phyloP scores from a whole-genome alignment of 441 rosid species.

The Adansonia rubrostipa region DNA sequence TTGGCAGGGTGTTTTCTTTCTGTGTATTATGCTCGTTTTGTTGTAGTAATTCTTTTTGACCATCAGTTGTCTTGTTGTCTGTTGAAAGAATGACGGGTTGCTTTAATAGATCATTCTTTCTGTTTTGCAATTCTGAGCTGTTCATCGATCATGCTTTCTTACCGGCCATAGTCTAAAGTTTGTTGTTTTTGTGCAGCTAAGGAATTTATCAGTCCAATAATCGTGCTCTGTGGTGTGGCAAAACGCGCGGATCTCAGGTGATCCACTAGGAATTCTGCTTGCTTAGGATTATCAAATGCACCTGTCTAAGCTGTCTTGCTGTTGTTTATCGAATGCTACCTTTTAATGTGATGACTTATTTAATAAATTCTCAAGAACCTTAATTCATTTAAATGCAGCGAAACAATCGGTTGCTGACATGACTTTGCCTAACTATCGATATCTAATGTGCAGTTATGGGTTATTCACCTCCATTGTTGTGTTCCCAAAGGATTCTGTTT shows the following conservation, averaged over 20 bases:
- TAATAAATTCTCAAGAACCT: not conserved
- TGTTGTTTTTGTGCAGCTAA: slow-evolving; percentile 48
- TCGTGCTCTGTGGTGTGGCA: slow-evolving; percentile 28
- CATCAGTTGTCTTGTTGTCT: not conserved
- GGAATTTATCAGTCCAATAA: slow-evolving; percentile 25
- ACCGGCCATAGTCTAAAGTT: not conserved
- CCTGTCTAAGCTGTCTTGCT: not conserved
- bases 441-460: slow-evolving; percentile 41
- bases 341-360: slow-evolving; percentile 37
- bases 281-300: slow-evolving; percentile 33
- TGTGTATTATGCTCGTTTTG: not conserved
- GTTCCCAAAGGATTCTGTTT: not conserved
- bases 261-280: slow-evolving; percentile 43
- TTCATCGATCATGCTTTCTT: slow-evolving; percentile 23
- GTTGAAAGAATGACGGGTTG: slow-evolving; percentile 3
- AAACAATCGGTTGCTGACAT: slow-evolving; percentile 31
- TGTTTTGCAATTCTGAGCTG: not conserved
- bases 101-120: too few relatives aligned
- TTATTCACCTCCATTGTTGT: slow-evolving; percentile 23
- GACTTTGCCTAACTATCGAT: slow-evolving; percentile 42
- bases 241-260: slow-evolving; percentile 33
- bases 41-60: not conserved
- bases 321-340: slow-evolving; percentile 23
- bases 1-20: not conserved
- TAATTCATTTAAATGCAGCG: slow-evolving; percentile 45